Base-by-base conservation (phyloP, 2,329 filamentous ascomycete species). In the Hirsutella rhossiliensis region DNA sequence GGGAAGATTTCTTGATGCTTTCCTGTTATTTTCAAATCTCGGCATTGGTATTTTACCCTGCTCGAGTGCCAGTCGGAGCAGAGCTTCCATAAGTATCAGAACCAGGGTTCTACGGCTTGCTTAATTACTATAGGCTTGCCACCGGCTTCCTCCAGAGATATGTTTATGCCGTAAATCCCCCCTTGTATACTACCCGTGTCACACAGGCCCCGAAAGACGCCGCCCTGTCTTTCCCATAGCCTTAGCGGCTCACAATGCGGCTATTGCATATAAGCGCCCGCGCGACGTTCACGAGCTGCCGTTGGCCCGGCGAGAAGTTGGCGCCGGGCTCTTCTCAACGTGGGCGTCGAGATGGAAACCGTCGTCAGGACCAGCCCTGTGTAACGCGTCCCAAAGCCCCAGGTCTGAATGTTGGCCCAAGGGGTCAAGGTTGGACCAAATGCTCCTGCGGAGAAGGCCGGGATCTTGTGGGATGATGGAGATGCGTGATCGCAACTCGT, bases 271-370 rank as follows among this genome's bases (percentile, higher is more conserved):
- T 89, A 2, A 98, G 76, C 0, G 92, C 92, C 1, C 92, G 81
- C 0, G 89, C 89, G 1, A 98, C 73, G 1, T 92, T 90, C 84
- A 97, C 94, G 40, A 97, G 77, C 63, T 97, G 92, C 3, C 92
- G 80, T 65, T 97, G 90, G 7, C 90, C 90, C 11, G 97, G 80
- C 0, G 87, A 94, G 69, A 95, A 96, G 64, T 97, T 97, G 48
- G 95, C 74, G 0, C 92, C 92, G 65, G 96, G 90, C 59, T 97
- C 92, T 54, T 96, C 88, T 96, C 88, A 2, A 97, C 90, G 2
- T 78, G 57, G 13, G 76, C 83, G 62, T 97, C 90, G 18, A 98
- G 81, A 50, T 87, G 80, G 48, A 95, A n/a, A 48, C 52, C 5
- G 38, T 28, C 23, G 45, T 37, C 4, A 4, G 7, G 23, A 23